Base-by-base conservation (phyloP, 495 filamentous ascomycete genomes). In the Articulospora tetracladia region DNA sequence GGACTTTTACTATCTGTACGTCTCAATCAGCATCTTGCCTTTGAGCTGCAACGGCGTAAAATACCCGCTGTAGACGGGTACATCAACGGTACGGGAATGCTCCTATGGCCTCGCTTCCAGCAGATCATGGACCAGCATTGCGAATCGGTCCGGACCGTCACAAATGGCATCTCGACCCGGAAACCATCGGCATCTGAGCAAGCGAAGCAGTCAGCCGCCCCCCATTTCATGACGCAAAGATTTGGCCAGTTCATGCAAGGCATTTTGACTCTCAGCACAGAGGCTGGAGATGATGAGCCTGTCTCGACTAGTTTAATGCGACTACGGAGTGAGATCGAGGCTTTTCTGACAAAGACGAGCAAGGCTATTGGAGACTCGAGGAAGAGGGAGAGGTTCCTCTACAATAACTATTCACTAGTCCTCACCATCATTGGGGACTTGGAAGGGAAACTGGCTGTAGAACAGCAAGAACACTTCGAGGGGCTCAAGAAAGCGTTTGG, bases 91-190 rank as follows among this genome's bases (percentile, higher is more conserved):
- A 94, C 91, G 23, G 88, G 88, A 64, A 98, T 98, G 93, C 84
- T 91, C 8, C 84, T 98, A 4, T 98, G 94, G 94, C 94, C 94
- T 3, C 87, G 92, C 27, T 91, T 98, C 69, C 95, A 98, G 74
- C 81, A 88, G 23, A 84, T 94, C 67, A 96, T 98, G 86, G 91
- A 96, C 66, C 78, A 84, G n/a, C 94, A 98, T 69, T 87, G 87
- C 73, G 91, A 96, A 41, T 93, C 90, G 12, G 79, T 98, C 22
- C 86, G 86, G 44, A 79, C 79, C 41, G 76, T 79, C 52, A 83
- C 13, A 69, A 79, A 8, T 76, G 81, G 12, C 76, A 81, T 26
- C 74, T 76, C 46, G 72, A 82, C 66, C 70, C 68, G 73, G 15
- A 71, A 71, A 41, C 71, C 73, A 0, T 69, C 75, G 2, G 73